phyloP scores from a whole-genome alignment of 306 rosid genomes.

The Acacia crassicarpa region DNA sequence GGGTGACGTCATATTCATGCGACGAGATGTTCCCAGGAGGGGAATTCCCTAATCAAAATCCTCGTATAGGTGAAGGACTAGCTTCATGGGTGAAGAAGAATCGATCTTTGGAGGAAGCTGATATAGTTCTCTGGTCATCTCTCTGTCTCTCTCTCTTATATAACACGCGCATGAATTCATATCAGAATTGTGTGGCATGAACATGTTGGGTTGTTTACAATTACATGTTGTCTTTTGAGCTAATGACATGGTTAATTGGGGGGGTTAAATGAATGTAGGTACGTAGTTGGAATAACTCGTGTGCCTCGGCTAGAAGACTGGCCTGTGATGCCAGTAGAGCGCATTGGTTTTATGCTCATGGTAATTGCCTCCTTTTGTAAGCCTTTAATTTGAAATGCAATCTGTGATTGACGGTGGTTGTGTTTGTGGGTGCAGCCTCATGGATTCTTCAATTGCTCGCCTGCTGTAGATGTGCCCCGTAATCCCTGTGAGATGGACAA shows the following conservation, averaged over 20 bases:
- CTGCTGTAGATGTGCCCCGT: slow-evolving; percentile 70
- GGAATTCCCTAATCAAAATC: slow-evolving; percentile 84
- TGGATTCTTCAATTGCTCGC: slow-evolving; percentile 83
- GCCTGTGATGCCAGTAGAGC: slow-evolving; percentile 94
- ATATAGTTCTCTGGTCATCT: slow-evolving; percentile 67
- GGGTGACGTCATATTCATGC: slow-evolving; percentile 70
- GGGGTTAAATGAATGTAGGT: slow-evolving; percentile 49
- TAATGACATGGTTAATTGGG: background rate
- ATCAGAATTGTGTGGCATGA: background rate
- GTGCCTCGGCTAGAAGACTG: slow-evolving; percentile 81
- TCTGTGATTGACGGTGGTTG: background rate
- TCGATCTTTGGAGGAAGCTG: slow-evolving; percentile 71
- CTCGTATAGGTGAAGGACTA: slow-evolving; percentile 74
- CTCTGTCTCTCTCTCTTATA: slow-evolving; percentile 17
- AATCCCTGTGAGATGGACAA: slow-evolving; percentile 58
- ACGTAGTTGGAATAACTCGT: slow-evolving; percentile 73
- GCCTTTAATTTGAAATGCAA: background rate
- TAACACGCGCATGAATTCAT: background rate
- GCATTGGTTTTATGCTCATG: slow-evolving; percentile 73
- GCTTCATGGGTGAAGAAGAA: slow-evolving; percentile 78
- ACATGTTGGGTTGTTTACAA: background rate
- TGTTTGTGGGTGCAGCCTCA: slow-evolving; percentile 64
- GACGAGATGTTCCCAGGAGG: slow-evolving; percentile 81
- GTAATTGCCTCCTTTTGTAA: slow-evolving; percentile 34
- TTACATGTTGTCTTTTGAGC: background rate